These are phyloP conservation scores for Knoxdaviesia proteae DNA, from an alignment of 2,329 filamentous ascomycete species.

Conservation along the genomic window DNA sequence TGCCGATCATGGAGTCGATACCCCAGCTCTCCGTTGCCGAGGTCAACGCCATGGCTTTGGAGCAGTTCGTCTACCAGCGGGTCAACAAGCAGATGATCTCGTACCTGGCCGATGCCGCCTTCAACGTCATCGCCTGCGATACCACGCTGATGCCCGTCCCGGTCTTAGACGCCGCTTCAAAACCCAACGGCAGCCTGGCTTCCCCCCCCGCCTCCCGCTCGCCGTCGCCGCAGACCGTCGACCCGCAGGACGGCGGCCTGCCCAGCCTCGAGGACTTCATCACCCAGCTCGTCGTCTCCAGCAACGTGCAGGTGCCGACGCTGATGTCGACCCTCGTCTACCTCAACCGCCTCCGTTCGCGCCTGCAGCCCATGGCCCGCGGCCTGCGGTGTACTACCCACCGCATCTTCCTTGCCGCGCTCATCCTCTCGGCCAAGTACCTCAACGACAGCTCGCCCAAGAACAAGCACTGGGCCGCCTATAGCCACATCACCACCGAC, in stretches of 20 bases:
- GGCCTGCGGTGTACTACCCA: constrained; percentile 92
- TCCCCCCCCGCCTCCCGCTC: constrained; percentile 25
- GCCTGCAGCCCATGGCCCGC: constrained; percentile 83
- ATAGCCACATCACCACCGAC: constrained; percentile 55
- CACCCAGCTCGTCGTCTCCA: constrained; percentile 69
- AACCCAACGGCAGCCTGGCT: constrained; percentile 15
- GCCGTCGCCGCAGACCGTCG: constrained; percentile 24
- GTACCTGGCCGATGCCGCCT: constrained; percentile 54
- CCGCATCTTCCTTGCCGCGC: constrained; percentile 81
- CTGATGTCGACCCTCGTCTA: constrained; percentile 95
- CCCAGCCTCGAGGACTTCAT: constrained; percentile 85
- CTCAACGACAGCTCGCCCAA: constrained; percentile 96
- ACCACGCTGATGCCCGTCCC: constrained; percentile 29
- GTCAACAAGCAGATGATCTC: constrained; percentile 59
- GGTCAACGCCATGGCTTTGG: constrained; percentile 54
- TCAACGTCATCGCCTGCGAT: constrained; percentile 65
- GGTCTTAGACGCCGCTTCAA: constrained; percentile 9
- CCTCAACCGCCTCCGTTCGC: constrained; percentile 61
- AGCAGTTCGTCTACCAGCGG: constrained; percentile 60
- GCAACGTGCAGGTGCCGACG: constrained; percentile 91
- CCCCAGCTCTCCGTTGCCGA: constrained; percentile 25
- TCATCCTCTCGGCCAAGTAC: constrained; percentile 85
- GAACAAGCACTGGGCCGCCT: constrained; percentile 99
- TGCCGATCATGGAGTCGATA: constrained; percentile 3
- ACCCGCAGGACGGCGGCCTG: constrained; percentile 31